Conservation (phyloP, 2,329 filamentous ascomycete species). For the Phialophora macrospora region DNA sequence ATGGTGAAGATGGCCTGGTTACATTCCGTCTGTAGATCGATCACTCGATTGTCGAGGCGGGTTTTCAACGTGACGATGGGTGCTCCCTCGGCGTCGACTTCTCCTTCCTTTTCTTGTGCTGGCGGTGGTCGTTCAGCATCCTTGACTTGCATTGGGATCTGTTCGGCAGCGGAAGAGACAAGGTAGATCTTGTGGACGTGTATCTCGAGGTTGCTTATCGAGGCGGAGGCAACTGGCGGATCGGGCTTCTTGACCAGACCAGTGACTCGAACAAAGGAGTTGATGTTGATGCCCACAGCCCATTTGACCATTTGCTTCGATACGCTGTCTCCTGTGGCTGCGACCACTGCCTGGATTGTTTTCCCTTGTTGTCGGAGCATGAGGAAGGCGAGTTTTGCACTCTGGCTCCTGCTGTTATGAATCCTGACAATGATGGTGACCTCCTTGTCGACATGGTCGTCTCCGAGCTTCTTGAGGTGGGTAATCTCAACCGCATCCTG, state of each 20-base stretch:
- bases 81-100: slow-evolving; percentile 57
- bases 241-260: slow-evolving; percentile 79
- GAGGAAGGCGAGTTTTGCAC: slow-evolving; percentile 88
- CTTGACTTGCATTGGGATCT: slow-evolving; percentile 65
- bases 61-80: slow-evolving; percentile 82
- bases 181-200: slow-evolving; percentile 86
- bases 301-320: slow-evolving; percentile 95
- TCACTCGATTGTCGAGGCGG: slow-evolving; percentile 85
- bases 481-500: slow-evolving; percentile 61
- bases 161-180: slow-evolving; percentile 66
- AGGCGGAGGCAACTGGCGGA: slow-evolving; percentile 86
- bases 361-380: slow-evolving; percentile 79
- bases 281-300: slow-evolving; percentile 72
- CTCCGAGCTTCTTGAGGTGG: slow-evolving; percentile 65
- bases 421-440: slow-evolving; percentile 80
- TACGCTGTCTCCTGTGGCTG: slow-evolving; percentile 64
- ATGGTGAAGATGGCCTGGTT: slow-evolving; percentile 85
- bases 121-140: slow-evolving; percentile 57
- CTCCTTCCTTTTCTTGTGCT: slow-evolving; percentile 51
- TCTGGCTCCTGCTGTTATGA: slow-evolving; percentile 85
- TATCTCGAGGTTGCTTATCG: slow-evolving; percentile 78
- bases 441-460: slow-evolving; percentile 69
- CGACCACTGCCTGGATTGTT: slow-evolving; percentile 79
- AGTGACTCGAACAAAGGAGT: slow-evolving; percentile 82
- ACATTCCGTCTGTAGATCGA: slow-evolving; percentile 89